Conservation (phyloP, 139 green algal species). For the Yamagishiella unicocca region DNA sequence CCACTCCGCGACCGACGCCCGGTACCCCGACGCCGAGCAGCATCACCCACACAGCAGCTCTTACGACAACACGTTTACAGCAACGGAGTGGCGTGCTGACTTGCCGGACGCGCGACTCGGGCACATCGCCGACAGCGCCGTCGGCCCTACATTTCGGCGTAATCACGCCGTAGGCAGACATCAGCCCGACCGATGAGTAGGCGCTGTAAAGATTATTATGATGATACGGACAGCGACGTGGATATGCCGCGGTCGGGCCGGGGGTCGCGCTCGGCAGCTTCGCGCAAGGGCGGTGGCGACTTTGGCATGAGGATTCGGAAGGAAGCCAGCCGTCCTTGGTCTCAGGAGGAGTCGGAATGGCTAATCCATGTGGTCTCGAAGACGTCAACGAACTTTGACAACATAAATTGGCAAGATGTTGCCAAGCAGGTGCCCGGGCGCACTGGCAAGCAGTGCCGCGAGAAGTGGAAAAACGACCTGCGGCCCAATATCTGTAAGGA, state of each 20-base stretch:
- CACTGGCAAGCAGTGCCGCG: constrained; percentile 87
- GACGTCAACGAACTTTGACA: neutral
- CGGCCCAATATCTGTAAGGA: constrained; percentile 74
- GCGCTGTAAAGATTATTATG: neutral
- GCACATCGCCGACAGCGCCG: constrained; percentile 7
- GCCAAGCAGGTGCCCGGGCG: constrained; percentile 57
- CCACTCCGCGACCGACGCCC: too few relatives aligned
- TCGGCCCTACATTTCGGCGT: neutral
- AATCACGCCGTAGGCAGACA: neutral
- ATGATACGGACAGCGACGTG: constrained; percentile 30
- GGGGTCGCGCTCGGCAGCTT: neutral
- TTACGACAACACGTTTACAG: too few relatives aligned
- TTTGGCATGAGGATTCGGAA: neutral
- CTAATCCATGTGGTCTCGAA: neutral
- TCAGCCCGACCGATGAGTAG: constrained; percentile 28
- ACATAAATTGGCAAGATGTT: constrained; percentile 53
- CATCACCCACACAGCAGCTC: too few relatives aligned
- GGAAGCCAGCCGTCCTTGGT: constrained; percentile 35
- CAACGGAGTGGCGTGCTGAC: neutral
- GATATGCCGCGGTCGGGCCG: neutral
- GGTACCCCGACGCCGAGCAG: too few relatives aligned
- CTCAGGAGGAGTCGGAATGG: constrained; percentile 23
- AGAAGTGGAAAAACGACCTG: constrained; percentile 86
- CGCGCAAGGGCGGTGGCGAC: constrained; percentile 2
- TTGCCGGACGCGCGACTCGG: neutral